Conservation (phyloP, 805 yeast genomes). For the Tetrapisispora nanseiensis region DNA sequence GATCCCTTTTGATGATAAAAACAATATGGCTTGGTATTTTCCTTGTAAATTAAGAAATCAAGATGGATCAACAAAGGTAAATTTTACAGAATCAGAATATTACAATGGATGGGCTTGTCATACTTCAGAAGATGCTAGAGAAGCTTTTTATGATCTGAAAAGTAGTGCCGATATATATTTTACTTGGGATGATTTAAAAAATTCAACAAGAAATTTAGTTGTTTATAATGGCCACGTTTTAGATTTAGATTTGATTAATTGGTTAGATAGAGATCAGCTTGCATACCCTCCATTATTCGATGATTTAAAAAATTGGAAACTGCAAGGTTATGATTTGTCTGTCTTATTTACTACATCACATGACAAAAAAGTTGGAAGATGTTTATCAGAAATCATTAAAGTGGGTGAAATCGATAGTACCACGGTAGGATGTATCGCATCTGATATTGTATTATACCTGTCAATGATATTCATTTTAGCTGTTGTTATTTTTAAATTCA, state of each 20-base stretch:
- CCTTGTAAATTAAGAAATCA: slow-evolving; percentile 69
- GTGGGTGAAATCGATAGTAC: slow-evolving; percentile 86
- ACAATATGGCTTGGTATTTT: slow-evolving; percentile 86
- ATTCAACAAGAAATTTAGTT: slow-evolving; percentile 62
- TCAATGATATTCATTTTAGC: slow-evolving; percentile 80
- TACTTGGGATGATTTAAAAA: slow-evolving; percentile 79
- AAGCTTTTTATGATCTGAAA: slow-evolving; percentile 49
- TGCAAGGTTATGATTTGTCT: slow-evolving; percentile 77
- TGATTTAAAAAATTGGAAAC: slow-evolving; percentile 42
- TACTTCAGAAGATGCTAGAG: slow-evolving; percentile 60
- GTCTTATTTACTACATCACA: slow-evolving; percentile 54
- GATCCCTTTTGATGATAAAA: slow-evolving; percentile 57
- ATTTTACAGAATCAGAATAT: slow-evolving; percentile 43
- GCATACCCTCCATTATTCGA: slow-evolving; percentile 67
- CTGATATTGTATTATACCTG: slow-evolving; percentile 67
- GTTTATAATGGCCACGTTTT: slow-evolving; percentile 86
- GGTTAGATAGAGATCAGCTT: slow-evolving; percentile 63
- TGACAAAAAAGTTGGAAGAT: slow-evolving; percentile 64
- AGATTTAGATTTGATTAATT: slow-evolving; percentile 65
- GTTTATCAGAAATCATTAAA: slow-evolving; percentile 74
- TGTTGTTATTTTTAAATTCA: slow-evolving; percentile 65
- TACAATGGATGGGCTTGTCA: slow-evolving; percentile 91
- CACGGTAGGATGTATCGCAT: slow-evolving; percentile 89
- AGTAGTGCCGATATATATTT: slow-evolving; percentile 70
- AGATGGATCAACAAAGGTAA: slow-evolving; percentile 64